phyloP scores from a whole-genome alignment of 2,329 filamentous ascomycete species.

The Pseudogymnoascus destructans region DNA sequence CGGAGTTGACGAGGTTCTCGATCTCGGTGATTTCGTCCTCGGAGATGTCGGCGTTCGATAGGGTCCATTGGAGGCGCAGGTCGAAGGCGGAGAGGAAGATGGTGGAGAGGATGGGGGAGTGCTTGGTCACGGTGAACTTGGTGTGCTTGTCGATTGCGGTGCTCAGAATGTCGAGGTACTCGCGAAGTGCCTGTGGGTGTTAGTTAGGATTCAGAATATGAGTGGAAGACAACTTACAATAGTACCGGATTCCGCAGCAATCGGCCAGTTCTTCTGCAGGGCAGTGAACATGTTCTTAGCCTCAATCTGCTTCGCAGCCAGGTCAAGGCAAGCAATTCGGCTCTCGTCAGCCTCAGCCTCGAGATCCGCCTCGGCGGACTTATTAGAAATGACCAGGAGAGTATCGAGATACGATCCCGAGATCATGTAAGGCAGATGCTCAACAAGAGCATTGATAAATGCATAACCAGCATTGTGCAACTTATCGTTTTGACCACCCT shows the following conservation, averaged over 20 bases:
- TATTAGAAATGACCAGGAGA: constrained; percentile 58
- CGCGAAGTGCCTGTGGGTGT: constrained; percentile 43
- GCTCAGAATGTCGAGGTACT: constrained; percentile 57
- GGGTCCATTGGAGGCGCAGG: constrained; percentile 44
- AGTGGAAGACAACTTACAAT: constrained; percentile 36
- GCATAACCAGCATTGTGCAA: constrained; percentile 75
- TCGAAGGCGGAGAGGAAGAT: constrained; percentile 50
- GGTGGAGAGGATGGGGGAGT: constrained; percentile 54
- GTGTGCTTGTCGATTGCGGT: constrained; percentile 62
- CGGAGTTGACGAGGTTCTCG: constrained; percentile 53
- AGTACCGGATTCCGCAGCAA: constrained; percentile 48
- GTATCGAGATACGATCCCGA: constrained; percentile 60
- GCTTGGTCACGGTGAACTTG: constrained; percentile 68
- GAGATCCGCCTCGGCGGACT: constrained; percentile 51
- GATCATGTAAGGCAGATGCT: constrained; percentile 82
- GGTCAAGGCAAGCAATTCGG: constrained; percentile 54
- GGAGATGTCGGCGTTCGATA: constrained; percentile 29
- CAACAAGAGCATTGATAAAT: constrained; percentile 64
- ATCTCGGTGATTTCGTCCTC: constrained; percentile 41
- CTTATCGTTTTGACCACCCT: constrained; percentile 41
- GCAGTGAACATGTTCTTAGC: constrained; percentile 63
- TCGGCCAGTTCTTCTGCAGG: constrained; percentile 58
- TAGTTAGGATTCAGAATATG: constrained; percentile 13
- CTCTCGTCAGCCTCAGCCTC: constrained; percentile 49
- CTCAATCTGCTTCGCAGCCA: constrained; percentile 66